These are phyloP conservation scores for Suillus decipiens DNA, from an alignment of 768 basidiomycete species.

Conservation along the genomic window DNA sequence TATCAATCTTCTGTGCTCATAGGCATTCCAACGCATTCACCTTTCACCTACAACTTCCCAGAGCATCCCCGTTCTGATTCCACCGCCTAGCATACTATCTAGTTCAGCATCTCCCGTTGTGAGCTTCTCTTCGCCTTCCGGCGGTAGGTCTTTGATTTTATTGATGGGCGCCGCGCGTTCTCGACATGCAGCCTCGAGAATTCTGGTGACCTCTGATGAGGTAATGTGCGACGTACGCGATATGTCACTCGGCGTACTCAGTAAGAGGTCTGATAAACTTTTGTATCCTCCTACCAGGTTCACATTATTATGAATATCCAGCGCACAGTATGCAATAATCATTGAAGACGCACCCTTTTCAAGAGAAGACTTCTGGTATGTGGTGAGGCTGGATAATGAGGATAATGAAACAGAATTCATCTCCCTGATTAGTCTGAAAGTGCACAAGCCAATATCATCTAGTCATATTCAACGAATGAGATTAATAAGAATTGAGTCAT, in stretches of 20 bases:
- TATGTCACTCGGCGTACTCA: conserved; percentile 51
- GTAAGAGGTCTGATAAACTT: conserved; percentile 50
- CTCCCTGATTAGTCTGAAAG: neutral
- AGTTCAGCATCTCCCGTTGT: conserved; percentile 75
- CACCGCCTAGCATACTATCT: conserved; percentile 75
- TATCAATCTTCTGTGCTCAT: conserved; percentile 11
- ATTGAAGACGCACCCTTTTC: conserved; percentile 35
- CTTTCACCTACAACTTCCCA: conserved; percentile 92
- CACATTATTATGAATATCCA: neutral
- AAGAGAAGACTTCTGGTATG: conserved; percentile 35
- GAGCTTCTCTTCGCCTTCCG: conserved; percentile 48
- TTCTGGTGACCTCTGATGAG: conserved; percentile 46
- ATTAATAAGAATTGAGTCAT: neutral
- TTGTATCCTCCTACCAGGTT: conserved; percentile 46
- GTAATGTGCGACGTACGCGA: conserved; percentile 57
- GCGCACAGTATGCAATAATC: neutral
- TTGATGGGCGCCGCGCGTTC: conserved; percentile 41
- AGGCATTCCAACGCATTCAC: conserved; percentile 42
- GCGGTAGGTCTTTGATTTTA: conserved; percentile 40
- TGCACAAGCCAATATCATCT: neutral
- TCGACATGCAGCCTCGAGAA: conserved; percentile 52
- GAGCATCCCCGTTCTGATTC: conserved; percentile 74
- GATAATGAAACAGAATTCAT: conserved; percentile 14
- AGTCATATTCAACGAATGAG: neutral
- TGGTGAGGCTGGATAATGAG: conserved; percentile 27